Conservation (phyloP, 768 basidiomycete genomes). For the Leccinellum albellum region DNA sequence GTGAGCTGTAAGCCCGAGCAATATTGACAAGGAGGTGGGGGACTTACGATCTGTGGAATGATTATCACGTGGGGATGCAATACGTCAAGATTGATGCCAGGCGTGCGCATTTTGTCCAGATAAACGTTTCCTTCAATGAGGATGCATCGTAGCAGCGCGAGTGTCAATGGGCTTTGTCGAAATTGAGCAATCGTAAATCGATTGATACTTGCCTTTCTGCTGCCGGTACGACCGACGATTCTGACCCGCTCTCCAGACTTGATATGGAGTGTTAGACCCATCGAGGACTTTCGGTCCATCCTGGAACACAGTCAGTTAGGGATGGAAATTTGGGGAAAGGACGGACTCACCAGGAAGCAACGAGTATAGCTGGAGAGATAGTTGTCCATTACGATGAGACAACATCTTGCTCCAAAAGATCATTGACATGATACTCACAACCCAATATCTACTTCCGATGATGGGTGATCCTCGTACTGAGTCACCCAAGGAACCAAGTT, state of each 20-base stretch:
- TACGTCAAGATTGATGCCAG: not conserved
- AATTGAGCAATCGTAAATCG: not conserved
- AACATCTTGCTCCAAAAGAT: not conserved
- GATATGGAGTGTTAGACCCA: not conserved
- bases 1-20: not conserved
- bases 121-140: not conserved
- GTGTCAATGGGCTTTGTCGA: slow-evolving; percentile 1
- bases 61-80: slow-evolving; percentile 1
- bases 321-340: too few species aligned
- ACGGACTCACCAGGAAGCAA: not conserved
- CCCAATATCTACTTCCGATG: not conserved
- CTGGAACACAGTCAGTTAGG: not conserved
- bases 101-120: not conserved
- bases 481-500: slow-evolving; percentile 6
- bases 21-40: not conserved
- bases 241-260: slow-evolving; percentile 2
- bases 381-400: not conserved
- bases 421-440: not conserved
- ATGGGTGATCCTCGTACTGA: not conserved
- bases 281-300: slow-evolving; percentile 1
- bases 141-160: slow-evolving; percentile 3
- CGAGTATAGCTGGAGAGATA: not conserved
- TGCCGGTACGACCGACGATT: slow-evolving; percentile 1
- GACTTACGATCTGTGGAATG: not conserved
- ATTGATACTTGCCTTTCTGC: not conserved